Percentiles rank a stretch among this genome's conserved stretches.
These are phyloP conservation scores for Diaporthe vexans DNA, from an alignment of 2,329 filamentous ascomycete species.

Conservation along the genomic window DNA sequence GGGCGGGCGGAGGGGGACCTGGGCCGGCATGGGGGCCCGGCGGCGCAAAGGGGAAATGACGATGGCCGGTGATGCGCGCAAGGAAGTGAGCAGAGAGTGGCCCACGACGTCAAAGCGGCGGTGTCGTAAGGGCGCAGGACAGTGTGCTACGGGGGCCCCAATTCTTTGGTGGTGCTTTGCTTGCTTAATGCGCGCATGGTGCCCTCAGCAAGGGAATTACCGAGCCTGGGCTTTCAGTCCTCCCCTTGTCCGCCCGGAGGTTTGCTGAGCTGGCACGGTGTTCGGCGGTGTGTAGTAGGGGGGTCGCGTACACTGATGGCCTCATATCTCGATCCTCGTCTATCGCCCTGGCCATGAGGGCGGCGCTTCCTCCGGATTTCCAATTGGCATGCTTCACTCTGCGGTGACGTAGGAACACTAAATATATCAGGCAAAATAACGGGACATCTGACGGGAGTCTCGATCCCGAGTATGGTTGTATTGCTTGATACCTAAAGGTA, in stretches of 20 bases:
- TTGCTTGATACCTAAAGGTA: constrained; percentile 23
- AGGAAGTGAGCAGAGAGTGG: constrained; percentile 27
- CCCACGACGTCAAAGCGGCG: constrained; percentile 31
- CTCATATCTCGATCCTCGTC: background rate
- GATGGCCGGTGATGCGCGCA: constrained; percentile 28
- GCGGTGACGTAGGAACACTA: constrained; percentile 23
- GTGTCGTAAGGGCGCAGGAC: constrained; percentile 26
- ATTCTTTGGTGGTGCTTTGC: background rate
- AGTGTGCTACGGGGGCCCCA: background rate
- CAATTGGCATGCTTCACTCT: constrained; percentile 15
- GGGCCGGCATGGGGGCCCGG: background rate
- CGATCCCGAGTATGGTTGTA: constrained; percentile 1
- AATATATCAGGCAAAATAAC: constrained; percentile 20
- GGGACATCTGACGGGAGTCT: background rate
- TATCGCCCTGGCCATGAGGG: constrained; percentile 1
- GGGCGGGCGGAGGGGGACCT: background rate
- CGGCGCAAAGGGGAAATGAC: constrained; percentile 18
- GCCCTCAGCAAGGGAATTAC: constrained; percentile 1
- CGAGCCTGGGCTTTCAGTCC: background rate
- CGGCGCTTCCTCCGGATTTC: constrained; percentile 16
- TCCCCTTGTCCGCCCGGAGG: constrained; percentile 12
- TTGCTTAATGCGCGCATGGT: background rate
- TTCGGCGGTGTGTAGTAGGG: constrained; percentile 26
- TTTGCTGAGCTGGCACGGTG: constrained; percentile 28
- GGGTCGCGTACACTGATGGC: background rate